These are phyloP conservation scores for Ceratocystis colombiana DNA, from an alignment of 2,329 filamentous ascomycete species.

Conservation along the genomic window DNA sequence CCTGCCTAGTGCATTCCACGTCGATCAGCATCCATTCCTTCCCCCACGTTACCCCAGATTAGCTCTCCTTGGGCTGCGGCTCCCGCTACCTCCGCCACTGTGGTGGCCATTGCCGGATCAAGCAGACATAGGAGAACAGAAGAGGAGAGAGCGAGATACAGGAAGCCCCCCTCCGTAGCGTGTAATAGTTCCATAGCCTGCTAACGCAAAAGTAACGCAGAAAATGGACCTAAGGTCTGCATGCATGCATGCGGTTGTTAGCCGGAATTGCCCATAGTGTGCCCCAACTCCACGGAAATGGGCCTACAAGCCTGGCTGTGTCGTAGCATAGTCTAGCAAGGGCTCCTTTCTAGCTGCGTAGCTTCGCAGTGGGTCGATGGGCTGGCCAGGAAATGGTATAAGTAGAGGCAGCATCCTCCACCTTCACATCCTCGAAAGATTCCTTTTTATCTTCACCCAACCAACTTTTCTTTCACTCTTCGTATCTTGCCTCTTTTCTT, in stretches of 20 bases:
- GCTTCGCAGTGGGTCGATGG: neutral
- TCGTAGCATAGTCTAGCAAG: too few relatives aligned
- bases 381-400: constrained; percentile 1
- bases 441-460: neutral
- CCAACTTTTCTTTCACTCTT: neutral
- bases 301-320: neutral
- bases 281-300: constrained; percentile 5
- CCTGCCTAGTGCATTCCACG: neutral
- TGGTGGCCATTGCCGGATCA: constrained; percentile 4
- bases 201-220: too few relatives aligned
- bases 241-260: neutral
- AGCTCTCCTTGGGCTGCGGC: neutral
- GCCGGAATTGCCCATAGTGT: neutral
- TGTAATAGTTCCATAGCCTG: too few relatives aligned
- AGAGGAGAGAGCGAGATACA: neutral
- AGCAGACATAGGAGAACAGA: neutral
- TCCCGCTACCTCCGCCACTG: neutral
- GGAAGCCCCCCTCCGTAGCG: neutral
- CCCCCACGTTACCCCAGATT: constrained; percentile 12
- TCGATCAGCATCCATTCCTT: neutral
- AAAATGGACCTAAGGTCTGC: too few relatives aligned
- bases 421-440: neutral
- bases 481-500: neutral
- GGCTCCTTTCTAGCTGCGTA: too few relatives aligned
- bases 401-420: constrained; percentile 1